These are phyloP conservation scores for Letharia lupina DNA, from an alignment of 495 filamentous ascomycete species.

Conservation along the genomic window DNA sequence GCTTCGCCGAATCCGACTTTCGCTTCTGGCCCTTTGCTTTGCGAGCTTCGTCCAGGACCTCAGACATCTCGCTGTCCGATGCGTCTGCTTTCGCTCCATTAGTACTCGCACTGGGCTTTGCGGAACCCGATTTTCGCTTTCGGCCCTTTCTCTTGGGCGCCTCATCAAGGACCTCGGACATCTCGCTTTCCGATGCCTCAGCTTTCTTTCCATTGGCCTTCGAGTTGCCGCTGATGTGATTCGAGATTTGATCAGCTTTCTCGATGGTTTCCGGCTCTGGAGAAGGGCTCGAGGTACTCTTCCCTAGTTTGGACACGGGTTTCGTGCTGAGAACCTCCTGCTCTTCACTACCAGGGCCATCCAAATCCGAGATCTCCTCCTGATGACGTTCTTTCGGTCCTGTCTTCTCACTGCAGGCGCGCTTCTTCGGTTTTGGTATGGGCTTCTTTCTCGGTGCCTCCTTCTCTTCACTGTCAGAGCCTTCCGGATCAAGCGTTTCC, in stretches of 20 bases:
- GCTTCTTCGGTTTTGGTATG: not conserved
- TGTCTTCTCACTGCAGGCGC: constrained; percentile 12
- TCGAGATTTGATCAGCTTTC: not conserved
- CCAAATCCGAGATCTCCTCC: constrained; percentile 11
- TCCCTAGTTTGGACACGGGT: not conserved
- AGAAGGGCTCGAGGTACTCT: not conserved
- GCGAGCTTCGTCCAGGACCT: constrained; percentile 63
- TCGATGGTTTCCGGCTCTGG: not conserved
- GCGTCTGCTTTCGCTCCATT: not conserved
- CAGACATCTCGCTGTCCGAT: constrained; percentile 37
- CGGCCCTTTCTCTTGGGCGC: constrained; percentile 48
- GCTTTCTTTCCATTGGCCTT: constrained; percentile 27
- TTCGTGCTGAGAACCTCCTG: constrained; percentile 1
- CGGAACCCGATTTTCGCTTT: constrained; percentile 32
- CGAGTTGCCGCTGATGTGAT: constrained; percentile 7
- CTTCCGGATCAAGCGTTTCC: not conserved
- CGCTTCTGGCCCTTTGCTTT: constrained; percentile 42
- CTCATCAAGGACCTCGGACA: constrained; percentile 73
- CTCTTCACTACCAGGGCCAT: constrained; percentile 7
- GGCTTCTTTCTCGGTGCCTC: not conserved
- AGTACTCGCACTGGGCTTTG: constrained; percentile 22
- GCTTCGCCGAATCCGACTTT: constrained; percentile 28
- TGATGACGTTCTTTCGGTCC: constrained; percentile 23
- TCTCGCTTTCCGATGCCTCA: constrained; percentile 64
- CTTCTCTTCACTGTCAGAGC: constrained; percentile 1